Base-by-base conservation (phyloP, 495 filamentous ascomycete genomes). In the Penicillium tannophilum region DNA sequence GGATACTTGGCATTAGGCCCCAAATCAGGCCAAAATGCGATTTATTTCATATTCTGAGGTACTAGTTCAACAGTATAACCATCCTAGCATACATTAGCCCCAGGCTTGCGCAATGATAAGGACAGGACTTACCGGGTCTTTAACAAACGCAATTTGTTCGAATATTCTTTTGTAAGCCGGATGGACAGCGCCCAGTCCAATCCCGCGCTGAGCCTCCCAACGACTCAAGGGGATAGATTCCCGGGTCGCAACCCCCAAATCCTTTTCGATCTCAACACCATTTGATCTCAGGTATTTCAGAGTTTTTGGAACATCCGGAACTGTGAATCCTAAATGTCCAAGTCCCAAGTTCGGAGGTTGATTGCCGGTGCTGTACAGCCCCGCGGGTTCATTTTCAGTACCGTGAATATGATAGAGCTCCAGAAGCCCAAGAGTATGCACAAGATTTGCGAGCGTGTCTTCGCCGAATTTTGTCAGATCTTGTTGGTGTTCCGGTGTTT, bases 391-490 rank as follows among this genome's bases (percentile, higher is more conserved):
- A 23, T 52, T 41, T 41, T 52, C 50, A 24, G 31, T 52, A 19
- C 50, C 50, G 9, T 52, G 50, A 14, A 52, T 39, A 41, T 52
- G 50, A 39, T 52, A 52, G 16, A 52, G 50, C 17, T 52, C 50
- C 8, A 52, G 19, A 11, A 52, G 50, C 23, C 50, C 50, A 10
- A 52, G 17, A 12, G 50, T 52, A 39, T 52, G 50, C 6, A 16
- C 50, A 9, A 52, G 31, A 10, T 20, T 35, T 23, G 50, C 31
- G 17, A 52, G 12, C 4, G 31, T 52, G 4, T 52, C 50, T 8
- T 52, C 17, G n/a, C 50, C 33, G 14, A 52, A 39, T 31, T 39
- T 52, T 39, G 14, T 6, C n/a, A 24, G 28, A 41, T 52, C 33
- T 23, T 9, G 5, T 20, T 41, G 50, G 23, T 52, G 50, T 20